Evolutionary conservation across 768 basidiomycete genomes (phyloP), one percentile per base, ranked within the genome.

Genomic region (Calocybe cyanea): DNA sequence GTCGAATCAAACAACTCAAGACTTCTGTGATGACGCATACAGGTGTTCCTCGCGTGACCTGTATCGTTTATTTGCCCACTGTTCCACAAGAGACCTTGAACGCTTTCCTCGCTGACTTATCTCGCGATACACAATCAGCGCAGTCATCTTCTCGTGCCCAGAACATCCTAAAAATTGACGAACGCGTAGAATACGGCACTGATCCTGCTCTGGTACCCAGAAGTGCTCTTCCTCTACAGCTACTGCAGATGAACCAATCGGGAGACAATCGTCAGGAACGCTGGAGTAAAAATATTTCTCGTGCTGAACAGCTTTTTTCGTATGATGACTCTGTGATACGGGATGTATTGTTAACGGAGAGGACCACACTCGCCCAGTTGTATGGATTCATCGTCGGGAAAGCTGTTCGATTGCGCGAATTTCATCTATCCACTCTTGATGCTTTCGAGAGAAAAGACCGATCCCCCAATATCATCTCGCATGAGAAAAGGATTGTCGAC

Each of bases 301-400:
- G 70, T 20, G 75, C 74, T 4, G 61, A 74, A n/a, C 71, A 81
- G 48, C 64, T 85, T 4, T 79, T 82, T 51, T 61, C 68, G 4
- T 64, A 69, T 38, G 77, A 81, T 40, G 78, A 79, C 46, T 59
- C 69, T 15, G 74, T 71, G 7, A 72, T 85, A 46, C 75, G 78
- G 25, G 76, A 81, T 17, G 72, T 79, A 24, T 69, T 92, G 45
- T 64, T 87, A n/a, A 73, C 75, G 2, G 87, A 94, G 57, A 73
- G 77, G 37, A 78, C 78, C 20, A 83, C 87, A 2, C 57, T 85
- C n/a, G 74, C 79, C 2, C 88, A 92, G 52, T 52, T 79, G 21
- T 87, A 87, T 57, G 92, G 90, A 11, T 90, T 77, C 62, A 75
- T 85, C 35, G 68, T 78, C 11, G 89, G 85, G 11, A 82, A 81